Conservation (phyloP, 768 basidiomycete genomes). For the Leccinum arenicola region DNA sequence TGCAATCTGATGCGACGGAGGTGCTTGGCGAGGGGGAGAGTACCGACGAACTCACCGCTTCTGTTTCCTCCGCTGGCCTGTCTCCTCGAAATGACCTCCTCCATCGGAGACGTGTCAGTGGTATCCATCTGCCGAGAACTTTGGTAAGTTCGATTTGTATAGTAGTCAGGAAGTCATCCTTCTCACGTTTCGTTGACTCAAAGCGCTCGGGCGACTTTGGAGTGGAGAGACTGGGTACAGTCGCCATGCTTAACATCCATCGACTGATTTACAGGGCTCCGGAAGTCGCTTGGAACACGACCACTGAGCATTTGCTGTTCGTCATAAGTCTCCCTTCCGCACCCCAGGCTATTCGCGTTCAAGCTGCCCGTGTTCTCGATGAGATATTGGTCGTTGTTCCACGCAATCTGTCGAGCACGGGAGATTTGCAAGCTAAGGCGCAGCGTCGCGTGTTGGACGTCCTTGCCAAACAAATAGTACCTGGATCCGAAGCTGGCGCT, state of each 20-base stretch:
- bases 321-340: constrained; percentile 69
- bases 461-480: constrained; percentile 75
- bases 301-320: constrained; percentile 76
- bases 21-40: constrained; percentile 30
- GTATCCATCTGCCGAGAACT: constrained; percentile 79
- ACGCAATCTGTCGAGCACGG: constrained; percentile 57
- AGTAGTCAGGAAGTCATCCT: background rate
- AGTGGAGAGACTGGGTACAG: constrained; percentile 79
- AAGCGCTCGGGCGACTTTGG: constrained; percentile 93
- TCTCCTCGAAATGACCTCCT: constrained; percentile 42
- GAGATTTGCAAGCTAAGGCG: constrained; percentile 63
- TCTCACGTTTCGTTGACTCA: constrained; percentile 1
- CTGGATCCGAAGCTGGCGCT: constrained; percentile 35
- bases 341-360: constrained; percentile 76
- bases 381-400: constrained; percentile 80
- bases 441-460: constrained; percentile 86
- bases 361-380: constrained; percentile 85
- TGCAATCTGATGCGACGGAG: constrained; percentile 54
- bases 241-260: constrained; percentile 80
- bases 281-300: constrained; percentile 80
- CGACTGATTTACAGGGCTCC: constrained; percentile 83
- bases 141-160: constrained; percentile 47
- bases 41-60: constrained; percentile 33
- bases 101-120: constrained; percentile 76
- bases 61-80: constrained; percentile 34